Conservation (phyloP, 2,329 filamentous ascomycete species). For the Botrytis deweyae region DNA sequence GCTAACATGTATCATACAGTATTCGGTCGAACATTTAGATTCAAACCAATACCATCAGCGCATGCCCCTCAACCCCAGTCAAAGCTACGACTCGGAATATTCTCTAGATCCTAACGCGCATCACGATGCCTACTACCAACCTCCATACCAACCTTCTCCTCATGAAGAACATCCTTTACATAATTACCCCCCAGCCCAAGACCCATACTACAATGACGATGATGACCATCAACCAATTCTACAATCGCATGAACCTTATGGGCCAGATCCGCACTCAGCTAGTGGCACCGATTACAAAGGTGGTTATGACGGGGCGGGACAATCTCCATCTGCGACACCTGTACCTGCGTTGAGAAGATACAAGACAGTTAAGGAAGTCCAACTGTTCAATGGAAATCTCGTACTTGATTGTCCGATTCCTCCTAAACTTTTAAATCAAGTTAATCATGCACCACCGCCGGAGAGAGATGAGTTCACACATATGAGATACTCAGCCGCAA, state of each 20-base stretch:
- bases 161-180: slow-evolving; percentile 37
- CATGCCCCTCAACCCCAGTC: slow-evolving; percentile 47
- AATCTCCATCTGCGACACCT: slow-evolving; percentile 50
- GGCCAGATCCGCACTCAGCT: slow-evolving; percentile 54
- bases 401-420: slow-evolving; percentile 96
- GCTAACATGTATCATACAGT: slow-evolving; percentile 45
- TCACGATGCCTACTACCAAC: slow-evolving; percentile 82
- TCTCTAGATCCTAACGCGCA: slow-evolving; percentile 79
- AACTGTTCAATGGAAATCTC: slow-evolving; percentile 92
- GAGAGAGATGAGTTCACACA: slow-evolving; percentile 87
- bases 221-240: slow-evolving; percentile 78
- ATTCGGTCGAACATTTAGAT: slow-evolving; percentile 68
- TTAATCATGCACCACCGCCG: slow-evolving; percentile 48
- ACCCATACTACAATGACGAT: slow-evolving; percentile 53
- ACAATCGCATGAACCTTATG: slow-evolving; percentile 51
- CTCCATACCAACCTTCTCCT: slow-evolving; percentile 68
- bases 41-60: slow-evolving; percentile 61
- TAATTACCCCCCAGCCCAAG: slow-evolving; percentile 28
- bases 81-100: slow-evolving; percentile 63
- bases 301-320: slow-evolving; percentile 44
- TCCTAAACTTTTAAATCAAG: slow-evolving; percentile 70
- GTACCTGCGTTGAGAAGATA: slow-evolving; percentile 73
- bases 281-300: slow-evolving; percentile 43
- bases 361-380: slow-evolving; percentile 99
- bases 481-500: slow-evolving; percentile 92